Evolutionary conservation across 1,139 yeast species (phyloP), one percentile per base, ranked within the genome.

Genomic region (Geotrichum citri-aurantii): DNA sequence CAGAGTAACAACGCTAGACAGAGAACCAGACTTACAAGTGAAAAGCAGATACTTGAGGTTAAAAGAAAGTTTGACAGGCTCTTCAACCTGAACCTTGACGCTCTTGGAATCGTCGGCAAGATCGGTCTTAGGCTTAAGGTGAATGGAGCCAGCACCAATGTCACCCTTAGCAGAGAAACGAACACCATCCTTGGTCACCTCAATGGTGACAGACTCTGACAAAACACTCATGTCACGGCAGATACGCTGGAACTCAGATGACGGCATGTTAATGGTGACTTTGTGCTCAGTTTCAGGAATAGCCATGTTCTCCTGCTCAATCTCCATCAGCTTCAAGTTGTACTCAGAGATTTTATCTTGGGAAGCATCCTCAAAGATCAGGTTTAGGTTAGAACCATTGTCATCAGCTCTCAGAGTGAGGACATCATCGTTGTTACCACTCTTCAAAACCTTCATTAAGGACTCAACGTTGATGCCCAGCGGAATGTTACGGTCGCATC

Each of bases 281-380:
- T 89, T 95, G 73, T 88, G 88, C 64, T 90, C 96, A 83, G 91
- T 85, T 67, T 91, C 98, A 67, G 95, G 99, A 71, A 93, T 89
- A 68, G 89, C 86, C 70, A 93, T 82, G 77, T 89, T 90, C 71
- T 93, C 98, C 63, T 96, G 89, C 72, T 93, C 99, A 68, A 93
- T 90, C 71, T 93, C 96, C 97, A 93, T 91, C 72, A 93, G 81
- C 74, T 92, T 91, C 72, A 95, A 81, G 60, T 88, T 83, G 76
- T 89, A 93, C 77, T 93, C 98, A 64, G 96, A 87, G 64, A 93
- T 88, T 72, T 96, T 83, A 71, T 92, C 98, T 75, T 83, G 84
- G 67, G 87, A 83, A 48, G 59, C 31, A 74, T 92, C 97, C 78
- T 93, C 99, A 71, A 93, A 92, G 58, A 90, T 83, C 66, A 95